Evolutionary conservation across 2,329 filamentous ascomycete species (phyloP).

Genomic region (Dothideomycetes sp.): DNA sequence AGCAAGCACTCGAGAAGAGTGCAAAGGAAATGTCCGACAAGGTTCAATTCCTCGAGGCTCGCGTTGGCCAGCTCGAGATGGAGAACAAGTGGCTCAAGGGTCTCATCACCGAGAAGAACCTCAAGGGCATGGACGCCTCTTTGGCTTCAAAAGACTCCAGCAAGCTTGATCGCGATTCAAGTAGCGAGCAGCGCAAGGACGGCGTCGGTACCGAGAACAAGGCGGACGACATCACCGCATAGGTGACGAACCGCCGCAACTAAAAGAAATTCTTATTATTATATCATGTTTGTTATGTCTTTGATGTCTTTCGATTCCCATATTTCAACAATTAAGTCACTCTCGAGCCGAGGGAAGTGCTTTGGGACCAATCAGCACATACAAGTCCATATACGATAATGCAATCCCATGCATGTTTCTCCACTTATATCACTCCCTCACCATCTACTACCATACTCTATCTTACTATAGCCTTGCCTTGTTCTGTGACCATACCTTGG

Average conservation of each 20-base stretch:
- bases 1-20: slow-evolving; percentile 40
- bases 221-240: too few species aligned
- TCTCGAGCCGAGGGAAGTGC: slow-evolving; percentile 5
- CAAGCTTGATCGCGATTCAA: background rate
- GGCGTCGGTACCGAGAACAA: slow-evolving; percentile 4
- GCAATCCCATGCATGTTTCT: too few species aligned
- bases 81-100: slow-evolving; percentile 43
- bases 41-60: slow-evolving; percentile 31
- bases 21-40: slow-evolving; percentile 41
- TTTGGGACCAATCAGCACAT: slow-evolving; percentile 5
- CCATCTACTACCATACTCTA: background rate
- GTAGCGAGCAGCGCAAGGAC: slow-evolving; percentile 4
- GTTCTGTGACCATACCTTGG: background rate
- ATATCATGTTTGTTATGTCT: too few species aligned
- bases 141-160: slow-evolving; percentile 1
- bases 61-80: slow-evolving; percentile 39
- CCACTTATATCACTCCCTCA: background rate
- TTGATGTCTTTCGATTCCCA: too few species aligned
- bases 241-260: too few species aligned
- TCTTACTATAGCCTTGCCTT: slow-evolving; percentile 5
- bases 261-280: too few species aligned
- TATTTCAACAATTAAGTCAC: too few species aligned
- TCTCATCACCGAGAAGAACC: slow-evolving; percentile 39
- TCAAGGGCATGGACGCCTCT: slow-evolving; percentile 13
- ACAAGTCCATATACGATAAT: too few species aligned